Evolutionary conservation across 805 yeast genomes (phyloP).

Genomic region (Cyberlindnera mrakii): DNA sequence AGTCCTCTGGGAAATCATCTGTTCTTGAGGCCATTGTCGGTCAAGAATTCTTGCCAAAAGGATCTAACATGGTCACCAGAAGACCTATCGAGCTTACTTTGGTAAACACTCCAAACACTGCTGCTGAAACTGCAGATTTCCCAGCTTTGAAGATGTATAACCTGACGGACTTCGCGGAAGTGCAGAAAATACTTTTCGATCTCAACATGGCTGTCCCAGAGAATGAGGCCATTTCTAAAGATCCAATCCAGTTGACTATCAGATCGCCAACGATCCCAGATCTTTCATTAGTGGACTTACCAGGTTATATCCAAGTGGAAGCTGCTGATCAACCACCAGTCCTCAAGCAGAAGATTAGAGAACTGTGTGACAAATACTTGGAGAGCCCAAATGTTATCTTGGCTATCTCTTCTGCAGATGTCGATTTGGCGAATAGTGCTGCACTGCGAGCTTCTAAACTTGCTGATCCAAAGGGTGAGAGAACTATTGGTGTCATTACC

Average conservation of each 20-base stretch:
- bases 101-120: constrained; percentile 75
- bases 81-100: constrained; percentile 94
- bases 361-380: constrained; percentile 77
- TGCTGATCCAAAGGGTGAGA: constrained; percentile 90
- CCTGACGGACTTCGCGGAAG: constrained; percentile 81
- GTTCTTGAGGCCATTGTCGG: constrained; percentile 96
- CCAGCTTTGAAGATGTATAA: constrained; percentile 82
- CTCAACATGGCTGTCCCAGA: constrained; percentile 89
- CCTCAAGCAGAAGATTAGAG: constrained; percentile 71
- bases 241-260: constrained; percentile 88
- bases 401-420: constrained; percentile 97
- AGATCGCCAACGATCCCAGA: constrained; percentile 91
- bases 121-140: constrained; percentile 87
- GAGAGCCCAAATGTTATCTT: constrained; percentile 89
- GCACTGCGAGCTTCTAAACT: constrained; percentile 85
- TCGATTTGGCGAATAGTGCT: constrained; percentile 92
- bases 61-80: constrained; percentile 96
- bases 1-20: constrained; percentile 94
- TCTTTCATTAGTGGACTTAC: constrained; percentile 87
- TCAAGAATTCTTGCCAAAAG: constrained; percentile 96
- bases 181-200: constrained; percentile 81
- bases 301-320: constrained; percentile 95
- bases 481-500: constrained; percentile 95
- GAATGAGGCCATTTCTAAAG: constrained; percentile 80
- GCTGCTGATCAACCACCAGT: constrained; percentile 93